Conservation (phyloP, 73 alveolate species). For the Effrenium voratum region DNA sequence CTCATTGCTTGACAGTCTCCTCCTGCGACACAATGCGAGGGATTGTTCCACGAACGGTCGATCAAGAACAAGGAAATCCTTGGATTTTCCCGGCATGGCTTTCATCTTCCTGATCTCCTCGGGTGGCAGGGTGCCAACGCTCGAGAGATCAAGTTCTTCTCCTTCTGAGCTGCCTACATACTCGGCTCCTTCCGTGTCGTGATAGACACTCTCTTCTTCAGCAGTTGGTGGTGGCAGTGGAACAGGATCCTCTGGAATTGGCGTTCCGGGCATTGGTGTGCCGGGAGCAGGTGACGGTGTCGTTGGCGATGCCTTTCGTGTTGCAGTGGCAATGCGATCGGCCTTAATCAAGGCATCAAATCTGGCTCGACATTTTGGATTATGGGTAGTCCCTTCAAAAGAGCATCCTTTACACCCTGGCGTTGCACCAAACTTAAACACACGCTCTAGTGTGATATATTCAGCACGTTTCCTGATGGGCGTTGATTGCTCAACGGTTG, state of each 20-base stretch:
- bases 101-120: background rate
- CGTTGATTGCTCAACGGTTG: background rate
- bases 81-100: slow-evolving; percentile 12
- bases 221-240: background rate
- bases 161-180: background rate
- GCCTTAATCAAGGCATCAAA: background rate
- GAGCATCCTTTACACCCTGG: slow-evolving; percentile 2
- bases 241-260: background rate
- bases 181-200: background rate
- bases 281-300: background rate
- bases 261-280: background rate
- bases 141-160: background rate
- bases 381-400: background rate
- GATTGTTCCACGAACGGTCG: slow-evolving; percentile 3
- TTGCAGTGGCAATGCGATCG: background rate
- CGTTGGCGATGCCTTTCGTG: background rate
- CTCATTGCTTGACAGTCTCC: background rate
- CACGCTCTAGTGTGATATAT: background rate
- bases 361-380: slow-evolving; percentile 15
- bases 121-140: background rate
- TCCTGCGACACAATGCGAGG: background rate
- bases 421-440: background rate
- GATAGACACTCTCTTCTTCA: background rate
- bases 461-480: background rate
- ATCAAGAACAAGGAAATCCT: slow-evolving; percentile 18